Evolutionary conservation across 2,329 filamentous ascomycete species (phyloP), one percentile per base, ranked within the genome.

Genomic region (Pyrenochaeta sp.): DNA sequence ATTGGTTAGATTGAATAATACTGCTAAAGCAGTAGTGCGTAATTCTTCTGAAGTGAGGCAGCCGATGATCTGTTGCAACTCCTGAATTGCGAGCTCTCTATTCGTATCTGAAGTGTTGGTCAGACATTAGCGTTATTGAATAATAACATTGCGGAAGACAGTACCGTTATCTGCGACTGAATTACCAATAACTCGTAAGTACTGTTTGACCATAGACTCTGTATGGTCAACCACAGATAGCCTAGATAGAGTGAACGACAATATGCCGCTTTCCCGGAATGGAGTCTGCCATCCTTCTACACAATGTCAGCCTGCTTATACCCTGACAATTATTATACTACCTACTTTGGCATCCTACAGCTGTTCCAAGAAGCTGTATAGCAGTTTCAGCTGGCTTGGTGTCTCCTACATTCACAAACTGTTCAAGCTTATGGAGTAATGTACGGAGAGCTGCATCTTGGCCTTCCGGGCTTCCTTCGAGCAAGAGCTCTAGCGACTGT

Each of bases 1-100:
- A 22, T 77, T 76, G 61, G 78, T 80, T 15, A 81, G 74, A 58
- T 82, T 82, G 66, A 79, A 77, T 12, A 82, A 64, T 1, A 81
- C 80, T 39, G 75, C 78, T 32, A 79, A 66, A 45, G 77, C 70
- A 15, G 73, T 74, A 5, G 60, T 52, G 9, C 53, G 54, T 19
- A 78, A 55, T 5, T 70, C 63, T 39, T 68, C 61, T 13, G 62
- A 55, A 10, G 62, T 50, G 2, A 78, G 54, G 43, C 69, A 76
- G 15, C 56, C 58, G 39, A 69, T 57, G 2, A 79, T 62, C 27
- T 67, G 67, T 5, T 64, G 57, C 24, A 78, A 62, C 19, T 70
- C 51, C 34, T 68, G 56, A 13, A 68, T 55, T 27, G 67, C 69
- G 13, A 71, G 45, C 54, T 72, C 71, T 50, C 77, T 68, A 43